Evolutionary conservation across 495 filamentous ascomycete species (phyloP), one percentile per base, ranked within the genome.

Genomic region (Glarea lozoyensis): DNA sequence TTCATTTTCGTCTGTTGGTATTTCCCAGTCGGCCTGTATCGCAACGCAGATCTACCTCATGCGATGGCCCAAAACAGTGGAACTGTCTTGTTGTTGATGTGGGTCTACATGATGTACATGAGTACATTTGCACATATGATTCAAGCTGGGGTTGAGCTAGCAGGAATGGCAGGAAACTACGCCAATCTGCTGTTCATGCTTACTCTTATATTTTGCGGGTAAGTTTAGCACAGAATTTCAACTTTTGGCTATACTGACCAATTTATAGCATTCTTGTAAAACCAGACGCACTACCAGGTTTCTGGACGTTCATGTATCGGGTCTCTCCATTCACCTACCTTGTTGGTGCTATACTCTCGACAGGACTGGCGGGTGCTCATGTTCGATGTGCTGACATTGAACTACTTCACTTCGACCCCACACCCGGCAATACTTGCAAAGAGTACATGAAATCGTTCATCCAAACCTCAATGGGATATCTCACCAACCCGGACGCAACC

Each of bases 281-380:
- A n/a, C 35, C 35, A 6, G 6, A 59, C 2, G 64, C 58, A 2
- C 61, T 86, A 31, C 82, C 82, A 3, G 54, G 72, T 11, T 87
- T 88, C 67, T 89, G 84, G 84, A 82, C 82, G 51, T 87, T 87
- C 66, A 84, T 88, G 78, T 86, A 88, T 56, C 79, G 79, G 22
- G 64, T 82, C 37, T 81, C 77, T 6, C 84, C 85, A 3, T 79
- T 88, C 36, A 78, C 73, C 0, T 83, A 79, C 50, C 58, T 76
- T 10, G 60, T 78, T 34, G 58, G 67, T 23, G 68, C 67, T 17
- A 50, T 77, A 29, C 60, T 69, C 1, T 48, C 63, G 5, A 67
- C 71, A 11, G 65, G 62, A 2, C 56, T 75, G 37, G 65, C 69
- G 43, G 52, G 48, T 3, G 49, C 62, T 4, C 46, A 43, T 0